These are phyloP conservation scores for Verticillium tricorpus DNA, from an alignment of 2,329 filamentous ascomycete species.

Conservation along the genomic window DNA sequence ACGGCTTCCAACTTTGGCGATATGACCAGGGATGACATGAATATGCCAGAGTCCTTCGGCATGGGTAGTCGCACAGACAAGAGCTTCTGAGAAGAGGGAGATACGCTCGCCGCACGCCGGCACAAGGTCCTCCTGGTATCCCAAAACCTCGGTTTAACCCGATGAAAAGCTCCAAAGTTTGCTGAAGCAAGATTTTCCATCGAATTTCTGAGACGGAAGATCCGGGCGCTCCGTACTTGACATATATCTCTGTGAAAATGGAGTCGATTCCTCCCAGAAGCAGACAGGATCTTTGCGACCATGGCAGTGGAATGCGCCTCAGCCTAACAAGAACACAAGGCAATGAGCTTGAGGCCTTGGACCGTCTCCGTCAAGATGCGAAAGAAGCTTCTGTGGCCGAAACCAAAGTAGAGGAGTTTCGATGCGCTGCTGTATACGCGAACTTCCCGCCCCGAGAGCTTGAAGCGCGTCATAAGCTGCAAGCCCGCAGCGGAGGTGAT, in stretches of 20 bases:
- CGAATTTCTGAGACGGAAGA: too few species aligned
- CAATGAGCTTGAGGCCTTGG: background rate
- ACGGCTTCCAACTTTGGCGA: too few species aligned
- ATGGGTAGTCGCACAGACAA: too few species aligned
- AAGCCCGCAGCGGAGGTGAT: background rate
- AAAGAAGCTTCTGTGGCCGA: background rate
- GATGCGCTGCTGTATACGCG: background rate
- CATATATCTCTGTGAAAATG: background rate
- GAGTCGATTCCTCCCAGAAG: background rate
- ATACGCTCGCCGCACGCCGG: too few species aligned
- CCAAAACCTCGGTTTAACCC: too few species aligned
- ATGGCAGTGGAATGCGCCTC: background rate
- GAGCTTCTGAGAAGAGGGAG: too few species aligned
- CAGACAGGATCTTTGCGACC: background rate
- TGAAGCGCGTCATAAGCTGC: background rate
- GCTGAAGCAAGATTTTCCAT: too few species aligned
- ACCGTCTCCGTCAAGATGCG: background rate
- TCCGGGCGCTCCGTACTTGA: background rate
- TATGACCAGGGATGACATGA: too few species aligned
- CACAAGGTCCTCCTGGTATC: too few species aligned
- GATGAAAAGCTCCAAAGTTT: too few species aligned
- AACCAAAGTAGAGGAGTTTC: background rate
- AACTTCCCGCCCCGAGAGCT: background rate
- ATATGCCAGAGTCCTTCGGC: too few species aligned
- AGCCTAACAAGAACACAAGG: background rate